Evolutionary conservation across 805 yeast species (phyloP).

Genomic region (Wickerhamiella kurtzmanii): DNA sequence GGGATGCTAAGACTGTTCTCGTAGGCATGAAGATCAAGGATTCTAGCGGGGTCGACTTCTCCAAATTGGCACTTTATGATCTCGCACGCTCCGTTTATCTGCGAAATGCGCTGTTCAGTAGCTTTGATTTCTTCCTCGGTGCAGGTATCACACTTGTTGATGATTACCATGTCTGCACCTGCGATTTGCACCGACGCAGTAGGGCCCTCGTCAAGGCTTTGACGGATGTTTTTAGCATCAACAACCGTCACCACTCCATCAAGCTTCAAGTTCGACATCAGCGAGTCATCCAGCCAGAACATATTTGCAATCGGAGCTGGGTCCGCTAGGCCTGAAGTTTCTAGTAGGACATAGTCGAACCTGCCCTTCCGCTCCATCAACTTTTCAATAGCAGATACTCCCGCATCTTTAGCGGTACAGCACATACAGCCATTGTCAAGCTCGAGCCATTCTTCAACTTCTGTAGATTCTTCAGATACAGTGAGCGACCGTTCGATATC

Average conservation of each 20-base stretch:
- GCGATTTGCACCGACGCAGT: conserved; percentile 87
- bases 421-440: conserved; percentile 94
- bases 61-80: conserved; percentile 58
- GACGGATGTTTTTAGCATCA: conserved; percentile 47
- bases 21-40: conserved; percentile 71
- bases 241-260: conserved; percentile 87
- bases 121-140: conserved; percentile 19
- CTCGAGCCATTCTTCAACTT: conserved; percentile 89
- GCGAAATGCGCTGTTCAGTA: conserved; percentile 30
- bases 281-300: conserved; percentile 95
- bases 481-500: conserved; percentile 82
- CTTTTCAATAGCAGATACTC: conserved; percentile 86
- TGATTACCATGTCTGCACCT: conserved; percentile 65
- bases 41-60: conserved; percentile 48
- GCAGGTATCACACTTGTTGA: conserved; percentile 64
- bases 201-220: conserved; percentile 49
- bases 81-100: conserved; percentile 59
- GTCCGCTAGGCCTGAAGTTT: conserved; percentile 93
- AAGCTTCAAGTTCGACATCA: conserved; percentile 69
- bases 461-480: conserved; percentile 34
- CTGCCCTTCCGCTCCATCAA: conserved; percentile 56
- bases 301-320: conserved; percentile 94
- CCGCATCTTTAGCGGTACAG: conserved; percentile 90
- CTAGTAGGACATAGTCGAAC: conserved; percentile 83
- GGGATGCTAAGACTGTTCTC: conserved; percentile 14